A percentile compares a stretch with the other conserved stretches of the same genome.
These are phyloP conservation scores for Microcos paniculata DNA, from an alignment of 345 rosid genomes.

Conservation along the genomic window DNA sequence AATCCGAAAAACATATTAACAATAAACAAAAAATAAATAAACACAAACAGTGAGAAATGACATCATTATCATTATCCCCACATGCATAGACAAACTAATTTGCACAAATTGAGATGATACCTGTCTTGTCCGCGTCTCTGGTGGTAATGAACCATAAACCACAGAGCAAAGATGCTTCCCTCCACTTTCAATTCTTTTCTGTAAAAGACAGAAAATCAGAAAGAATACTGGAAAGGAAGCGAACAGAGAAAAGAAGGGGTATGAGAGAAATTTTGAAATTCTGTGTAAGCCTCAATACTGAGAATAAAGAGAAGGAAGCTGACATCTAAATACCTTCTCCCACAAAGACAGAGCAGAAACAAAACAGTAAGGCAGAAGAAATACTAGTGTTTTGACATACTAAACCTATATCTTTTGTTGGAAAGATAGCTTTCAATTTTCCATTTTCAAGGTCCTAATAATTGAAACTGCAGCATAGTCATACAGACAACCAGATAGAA, in stretches of 20 bases:
- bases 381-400: neutral
- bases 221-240: neutral
- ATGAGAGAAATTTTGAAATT: constrained; percentile 2
- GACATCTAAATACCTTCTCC: neutral
- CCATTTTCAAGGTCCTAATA: neutral
- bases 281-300: neutral
- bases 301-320: neutral
- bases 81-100: neutral
- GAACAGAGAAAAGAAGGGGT: neutral
- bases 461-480: neutral
- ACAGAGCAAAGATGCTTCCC: constrained; percentile 90
- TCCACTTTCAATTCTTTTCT: constrained; percentile 62
- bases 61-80: neutral
- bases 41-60: neutral
- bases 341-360: neutral
- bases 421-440: neutral
- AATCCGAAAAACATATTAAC: constrained; percentile 35
- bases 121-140: constrained; percentile 94
- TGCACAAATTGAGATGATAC: constrained; percentile 35
- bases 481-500: neutral
- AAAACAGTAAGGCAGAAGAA: neutral
- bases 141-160: constrained; percentile 92
- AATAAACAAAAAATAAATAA: constrained; percentile 11
- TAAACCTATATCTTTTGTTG: neutral
- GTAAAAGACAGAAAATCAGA: constrained; percentile 5